A percentile compares a stretch with the other conserved stretches of the same genome.
These are phyloP conservation scores for Salicornia ramosissima DNA, from an alignment of 148 eudicot genomes.

Conservation along the genomic window DNA sequence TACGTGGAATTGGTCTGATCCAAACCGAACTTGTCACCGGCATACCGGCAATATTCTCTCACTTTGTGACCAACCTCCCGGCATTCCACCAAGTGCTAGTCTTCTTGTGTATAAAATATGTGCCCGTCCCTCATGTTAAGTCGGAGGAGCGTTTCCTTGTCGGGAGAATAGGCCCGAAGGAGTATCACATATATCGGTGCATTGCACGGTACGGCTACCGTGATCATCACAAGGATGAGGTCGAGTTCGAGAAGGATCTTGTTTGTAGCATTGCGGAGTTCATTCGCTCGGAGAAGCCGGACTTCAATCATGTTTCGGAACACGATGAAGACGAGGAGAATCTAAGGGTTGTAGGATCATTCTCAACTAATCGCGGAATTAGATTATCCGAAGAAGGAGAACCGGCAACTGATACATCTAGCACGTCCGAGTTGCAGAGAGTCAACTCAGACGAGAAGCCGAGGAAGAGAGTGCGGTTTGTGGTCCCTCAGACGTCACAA, in stretches of 20 bases:
- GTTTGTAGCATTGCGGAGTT: conserved; percentile 84
- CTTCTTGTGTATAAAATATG: conserved; percentile 73
- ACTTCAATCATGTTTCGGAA: conserved; percentile 12
- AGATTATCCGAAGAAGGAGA: conserved; percentile 36
- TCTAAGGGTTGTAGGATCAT: conserved; percentile 68
- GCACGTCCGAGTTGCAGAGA: conserved; percentile 33
- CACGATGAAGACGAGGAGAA: conserved; percentile 40
- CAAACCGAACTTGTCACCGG: conserved; percentile 95
- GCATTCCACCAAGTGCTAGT: conserved; percentile 93
- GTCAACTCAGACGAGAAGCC: conserved; percentile 36
- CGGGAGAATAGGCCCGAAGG: conserved; percentile 83
- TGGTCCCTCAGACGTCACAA: conserved; percentile 61
- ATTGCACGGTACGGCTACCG: conserved; percentile 92
- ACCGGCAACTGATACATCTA: conserved; percentile 14
- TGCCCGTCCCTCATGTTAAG: conserved; percentile 79
- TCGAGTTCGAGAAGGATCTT: conserved; percentile 81
- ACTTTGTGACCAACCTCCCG: conserved; percentile 88
- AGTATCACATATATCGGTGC: conserved; percentile 68
- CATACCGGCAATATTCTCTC: conserved; percentile 95
- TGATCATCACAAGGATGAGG: conserved; percentile 73
- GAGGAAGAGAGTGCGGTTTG: conserved; percentile 71
- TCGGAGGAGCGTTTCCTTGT: conserved; percentile 80
- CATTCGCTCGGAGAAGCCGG: conserved; percentile 54
- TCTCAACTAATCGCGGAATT: conserved; percentile 42
- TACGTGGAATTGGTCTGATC: conserved; percentile 81